Base-by-base conservation (phyloP, 2,329 filamentous ascomycete genomes). In the Colletotrichum navitas region DNA sequence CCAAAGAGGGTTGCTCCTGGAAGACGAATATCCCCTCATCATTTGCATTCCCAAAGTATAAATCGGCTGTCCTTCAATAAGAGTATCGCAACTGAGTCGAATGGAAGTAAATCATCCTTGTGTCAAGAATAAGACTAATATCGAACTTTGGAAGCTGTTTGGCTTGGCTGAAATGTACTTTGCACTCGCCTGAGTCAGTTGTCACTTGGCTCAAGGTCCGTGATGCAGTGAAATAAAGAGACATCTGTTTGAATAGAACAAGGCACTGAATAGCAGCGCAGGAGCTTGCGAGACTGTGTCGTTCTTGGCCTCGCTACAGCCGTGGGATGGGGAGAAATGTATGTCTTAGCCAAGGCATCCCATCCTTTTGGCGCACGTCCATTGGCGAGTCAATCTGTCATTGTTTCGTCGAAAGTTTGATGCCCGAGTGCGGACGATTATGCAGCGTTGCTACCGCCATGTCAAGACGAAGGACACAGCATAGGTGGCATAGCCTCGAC, bases 171-270 rank as follows among this genome's bases (percentile, higher is more conserved):
- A 59, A 43, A 59, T 66, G 24, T 54, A 66, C 32, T 26, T 73
- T 3, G 60, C 41, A 12, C 43, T 74, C 45, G 67, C 67, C 3
- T 58, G 36, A n/a, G n/a, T 70, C 21, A 51, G 70, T 51, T 61
- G 59, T 16, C 66, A 72, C n/a, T 73, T 74, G 6, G 51, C 59
- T n/a, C 21, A 5, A 12, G 21, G 10, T 45, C 18, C 1, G n/a
- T n/a, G 4, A 47, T n/a, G 45, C 12, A 0, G n/a, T 7, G 6
- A 21, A 4, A 4, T 2, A 24, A 47, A 5, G 3, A 47, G 21
- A 24, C 45, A 2, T 11, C 5, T 4, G 12, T 12, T 0, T 24
- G 45, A 47, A 24, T 24, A 24, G 21, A n/a, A 14, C 21, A 11
- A 43, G 18, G 21, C 41, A 45, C 21, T 11, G 12, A 12, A 24